Percentiles rank a stretch among this genome's conserved stretches.
Evolutionary conservation across 2,329 filamentous ascomycete genomes (phyloP).

Genomic region (Fusarium xylarioides): DNA sequence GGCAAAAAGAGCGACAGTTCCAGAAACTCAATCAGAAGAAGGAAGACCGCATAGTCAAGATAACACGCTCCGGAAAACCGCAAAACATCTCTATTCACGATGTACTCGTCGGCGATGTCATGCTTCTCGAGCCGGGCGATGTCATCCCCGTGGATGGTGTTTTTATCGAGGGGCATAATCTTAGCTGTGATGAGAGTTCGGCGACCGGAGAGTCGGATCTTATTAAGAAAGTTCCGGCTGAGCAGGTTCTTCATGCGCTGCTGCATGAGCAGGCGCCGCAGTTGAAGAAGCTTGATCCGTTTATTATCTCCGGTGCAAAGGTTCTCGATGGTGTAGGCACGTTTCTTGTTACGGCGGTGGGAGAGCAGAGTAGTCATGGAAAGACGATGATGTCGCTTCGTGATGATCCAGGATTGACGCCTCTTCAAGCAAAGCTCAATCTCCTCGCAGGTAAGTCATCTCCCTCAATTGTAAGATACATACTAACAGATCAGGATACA

Average conservation of each 20-base stretch:
- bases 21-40: constrained; percentile 69
- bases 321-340: constrained; percentile 64
- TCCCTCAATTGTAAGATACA: accelerated
- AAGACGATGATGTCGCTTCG: constrained; percentile 65
- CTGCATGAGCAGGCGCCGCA: constrained; percentile 54
- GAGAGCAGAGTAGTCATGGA: constrained; percentile 61
- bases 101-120: constrained; percentile 73
- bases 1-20: constrained; percentile 74
- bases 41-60: constrained; percentile 71
- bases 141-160: constrained; percentile 76
- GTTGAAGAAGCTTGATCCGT: constrained; percentile 66
- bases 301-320: constrained; percentile 66
- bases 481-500: constrained; percentile 30
- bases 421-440: constrained; percentile 63
- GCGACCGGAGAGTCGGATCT: constrained; percentile 78
- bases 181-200: constrained; percentile 76
- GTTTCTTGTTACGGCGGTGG: constrained; percentile 63
- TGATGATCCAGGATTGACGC: constrained; percentile 60
- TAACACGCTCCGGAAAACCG: constrained; percentile 71
- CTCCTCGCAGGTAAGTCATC: constrained; percentile 29
- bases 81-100: constrained; percentile 71
- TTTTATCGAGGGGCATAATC: constrained; percentile 63
- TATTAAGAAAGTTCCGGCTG: constrained; percentile 70
- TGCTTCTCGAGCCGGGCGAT: constrained; percentile 75
- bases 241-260: constrained; percentile 66